Base-by-base conservation (phyloP, 257 asterid genomes). In the Verbena officinalis region DNA sequence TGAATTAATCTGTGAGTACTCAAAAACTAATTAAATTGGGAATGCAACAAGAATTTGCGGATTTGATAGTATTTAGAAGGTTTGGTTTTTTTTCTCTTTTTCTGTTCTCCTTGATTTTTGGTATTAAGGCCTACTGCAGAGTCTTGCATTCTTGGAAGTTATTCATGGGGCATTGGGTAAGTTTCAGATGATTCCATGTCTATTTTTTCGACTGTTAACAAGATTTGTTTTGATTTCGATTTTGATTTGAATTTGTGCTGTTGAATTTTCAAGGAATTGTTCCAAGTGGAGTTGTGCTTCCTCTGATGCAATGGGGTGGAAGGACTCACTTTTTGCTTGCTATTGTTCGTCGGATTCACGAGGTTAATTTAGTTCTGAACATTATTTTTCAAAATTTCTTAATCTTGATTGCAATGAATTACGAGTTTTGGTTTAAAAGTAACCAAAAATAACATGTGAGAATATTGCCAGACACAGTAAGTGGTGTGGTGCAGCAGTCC, bases 241-340 rank as follows among this genome's bases (percentile, higher is more conserved):
- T 11, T 68, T 64, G 44, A 20, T 67, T 23, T 31, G 6, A 31
- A 15, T 38, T 21, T 39, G 33, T 17, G 14, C n/a, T 34, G 45
- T 27, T 64, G 59, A 46, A 50, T 60, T 62, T 73, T 55, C 21
- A 67, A 93, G 99, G 99, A 79, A 80, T 90, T 78, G 97, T 87
- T 81, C 95, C 99, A 2, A 93, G 91, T 80, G 99, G 97, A 24
- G 64, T 75, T 50, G 24, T 87, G 68, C 78, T 90, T 69, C 97
- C 99, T 61, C 77, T 93, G 81, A 75, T 90, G 96, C 99, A 93
- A 75, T 90, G 99, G 99, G 96, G 92, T 73, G 99, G 98, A 73
- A 83, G 93, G 82, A 83, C 81, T 68, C 97, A 93, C 79, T 90
- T 87, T 71, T 72, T 93, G 79, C 77, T 87, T 39, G 99, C 97